Conservation (phyloP, 768 basidiomycete genomes). For the Tylopilus balloui region DNA sequence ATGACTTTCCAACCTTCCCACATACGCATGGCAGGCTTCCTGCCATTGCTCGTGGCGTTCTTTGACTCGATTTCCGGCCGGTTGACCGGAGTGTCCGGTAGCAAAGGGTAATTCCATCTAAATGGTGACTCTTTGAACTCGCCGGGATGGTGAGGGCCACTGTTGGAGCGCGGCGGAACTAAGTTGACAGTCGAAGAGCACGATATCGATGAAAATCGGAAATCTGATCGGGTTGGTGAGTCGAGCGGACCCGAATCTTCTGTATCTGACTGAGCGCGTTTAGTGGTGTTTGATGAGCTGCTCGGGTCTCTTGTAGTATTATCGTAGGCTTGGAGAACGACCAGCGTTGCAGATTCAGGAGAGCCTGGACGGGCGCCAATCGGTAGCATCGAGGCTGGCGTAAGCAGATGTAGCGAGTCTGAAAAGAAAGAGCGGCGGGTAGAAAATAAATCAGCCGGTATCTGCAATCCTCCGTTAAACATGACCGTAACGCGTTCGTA, state of each 20-base stretch:
- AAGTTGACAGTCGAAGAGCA: slow-evolving; percentile 21
- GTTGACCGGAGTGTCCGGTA: slow-evolving; percentile 17
- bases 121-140: slow-evolving; percentile 31
- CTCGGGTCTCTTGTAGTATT: slow-evolving; percentile 1
- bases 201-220: slow-evolving; percentile 24
- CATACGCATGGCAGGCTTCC: slow-evolving; percentile 15
- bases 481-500: slow-evolving; percentile 29
- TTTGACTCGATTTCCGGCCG: slow-evolving; percentile 3
- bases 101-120: slow-evolving; percentile 27
- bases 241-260: slow-evolving; percentile 6
- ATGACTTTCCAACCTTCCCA: slow-evolving; percentile 53
- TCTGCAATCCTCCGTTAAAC: slow-evolving; percentile 14
- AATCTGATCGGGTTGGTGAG: slow-evolving; percentile 21
- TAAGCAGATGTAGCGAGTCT: slow-evolving; percentile 1
- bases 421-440: slow-evolving; percentile 12
- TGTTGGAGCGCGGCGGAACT: slow-evolving; percentile 17
- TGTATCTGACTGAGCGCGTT: not conserved
- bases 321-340: slow-evolving; percentile 25
- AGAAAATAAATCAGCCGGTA: slow-evolving; percentile 14
- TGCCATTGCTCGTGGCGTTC: not conserved
- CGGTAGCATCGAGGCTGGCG: slow-evolving; percentile 11
- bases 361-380: slow-evolving; percentile 12
- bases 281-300: not conserved
- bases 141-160: slow-evolving; percentile 1
- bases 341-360: slow-evolving; percentile 29